Percentiles rank a stretch among this genome's conserved stretches.
Evolutionary conservation across 1,284 basidiomycete genomes (phyloP).

Genomic region (Cryptococcus deneoformans): DNA sequence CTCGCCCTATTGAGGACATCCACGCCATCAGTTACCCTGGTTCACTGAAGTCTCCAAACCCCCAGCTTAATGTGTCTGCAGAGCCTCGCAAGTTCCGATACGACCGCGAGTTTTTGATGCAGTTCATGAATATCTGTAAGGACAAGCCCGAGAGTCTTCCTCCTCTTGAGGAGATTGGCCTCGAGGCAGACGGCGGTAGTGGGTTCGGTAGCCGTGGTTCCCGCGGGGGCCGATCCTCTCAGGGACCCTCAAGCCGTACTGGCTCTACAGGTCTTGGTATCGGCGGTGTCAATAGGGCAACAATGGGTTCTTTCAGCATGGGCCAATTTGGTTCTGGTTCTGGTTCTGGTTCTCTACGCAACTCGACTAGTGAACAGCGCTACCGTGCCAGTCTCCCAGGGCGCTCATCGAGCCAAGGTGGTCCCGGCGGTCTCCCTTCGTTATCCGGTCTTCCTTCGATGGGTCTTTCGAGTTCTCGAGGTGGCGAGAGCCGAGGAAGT

Average conservation of each 20-base stretch:
- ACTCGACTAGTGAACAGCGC: conserved; percentile 67
- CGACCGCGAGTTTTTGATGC: conserved; percentile 96
- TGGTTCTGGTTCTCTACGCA: conserved; percentile 40
- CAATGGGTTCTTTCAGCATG: conserved; percentile 60
- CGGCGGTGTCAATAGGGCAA: conserved; percentile 50
- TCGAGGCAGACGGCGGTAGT: conserved; percentile 68
- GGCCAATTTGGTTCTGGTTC: conserved; percentile 65
- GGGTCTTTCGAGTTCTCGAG: conserved; percentile 26
- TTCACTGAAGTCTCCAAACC: conserved; percentile 74
- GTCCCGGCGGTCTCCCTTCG: conserved; percentile 27
- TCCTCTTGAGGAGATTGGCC: conserved; percentile 84
- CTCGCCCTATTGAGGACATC: conserved; percentile 80
- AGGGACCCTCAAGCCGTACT: conserved; percentile 53
- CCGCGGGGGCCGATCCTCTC: conserved; percentile 43
- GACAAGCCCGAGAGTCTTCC: conserved; percentile 91
- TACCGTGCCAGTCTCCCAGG: conserved; percentile 46
- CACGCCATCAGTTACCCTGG: conserved; percentile 76
- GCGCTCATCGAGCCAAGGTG: conserved; percentile 70
- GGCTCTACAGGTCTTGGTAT: conserved; percentile 44
- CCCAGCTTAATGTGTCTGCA: conserved; percentile 82
- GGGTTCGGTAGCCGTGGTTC: conserved; percentile 31
- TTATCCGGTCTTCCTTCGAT: conserved; percentile 28
- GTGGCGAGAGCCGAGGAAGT: conserved; percentile 37
- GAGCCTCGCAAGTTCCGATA: conserved; percentile 91
- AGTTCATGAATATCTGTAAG: conserved; percentile 94